A percentile compares a stretch with the other conserved stretches of the same genome.
Evolutionary conservation across 2,329 filamentous ascomycete genomes (phyloP).

Genomic region (Leptographium galeiforme): DNA sequence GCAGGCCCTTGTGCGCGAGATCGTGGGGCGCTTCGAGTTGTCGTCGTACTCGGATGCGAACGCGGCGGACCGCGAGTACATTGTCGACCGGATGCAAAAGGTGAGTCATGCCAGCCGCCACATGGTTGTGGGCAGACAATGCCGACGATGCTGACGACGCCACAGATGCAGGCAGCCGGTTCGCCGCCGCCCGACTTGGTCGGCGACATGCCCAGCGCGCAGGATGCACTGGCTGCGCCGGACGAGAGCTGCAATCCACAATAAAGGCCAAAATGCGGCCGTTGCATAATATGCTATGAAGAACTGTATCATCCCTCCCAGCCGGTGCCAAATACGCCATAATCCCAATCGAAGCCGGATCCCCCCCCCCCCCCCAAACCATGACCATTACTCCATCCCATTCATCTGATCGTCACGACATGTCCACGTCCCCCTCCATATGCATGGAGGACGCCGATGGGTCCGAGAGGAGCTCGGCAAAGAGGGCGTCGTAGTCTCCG

Average conservation of each 20-base stretch:
- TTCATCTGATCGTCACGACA: constrained; percentile 20
- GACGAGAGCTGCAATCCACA: constrained; percentile 52
- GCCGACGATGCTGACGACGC: constrained; percentile 5
- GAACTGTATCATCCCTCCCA: not conserved
- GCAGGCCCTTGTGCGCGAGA: constrained; percentile 65
- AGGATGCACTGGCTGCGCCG: constrained; percentile 51
- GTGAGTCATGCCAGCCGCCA: constrained; percentile 28
- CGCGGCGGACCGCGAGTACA: constrained; percentile 70
- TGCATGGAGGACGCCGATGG: constrained; percentile 17
- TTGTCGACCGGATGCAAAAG: constrained; percentile 96
- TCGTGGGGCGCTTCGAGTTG: constrained; percentile 79
- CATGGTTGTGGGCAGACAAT: no score
- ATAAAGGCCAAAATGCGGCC: constrained; percentile 18
- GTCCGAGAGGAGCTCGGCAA: constrained; percentile 50
- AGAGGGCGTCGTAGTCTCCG: constrained; percentile 47
- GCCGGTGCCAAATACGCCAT: not conserved
- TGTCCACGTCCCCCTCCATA: constrained; percentile 28
- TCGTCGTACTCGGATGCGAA: constrained; percentile 71
- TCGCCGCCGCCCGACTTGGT: constrained; percentile 84
- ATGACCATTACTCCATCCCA: no score
- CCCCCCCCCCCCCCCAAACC: not conserved
- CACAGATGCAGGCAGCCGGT: constrained; percentile 89
- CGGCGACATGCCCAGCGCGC: constrained; percentile 74
- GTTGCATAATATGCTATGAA: not conserved
- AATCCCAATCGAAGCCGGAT: not conserved